Conservation (phyloP, 441 rosid genomes). For the Gossypium davidsonii region DNA sequence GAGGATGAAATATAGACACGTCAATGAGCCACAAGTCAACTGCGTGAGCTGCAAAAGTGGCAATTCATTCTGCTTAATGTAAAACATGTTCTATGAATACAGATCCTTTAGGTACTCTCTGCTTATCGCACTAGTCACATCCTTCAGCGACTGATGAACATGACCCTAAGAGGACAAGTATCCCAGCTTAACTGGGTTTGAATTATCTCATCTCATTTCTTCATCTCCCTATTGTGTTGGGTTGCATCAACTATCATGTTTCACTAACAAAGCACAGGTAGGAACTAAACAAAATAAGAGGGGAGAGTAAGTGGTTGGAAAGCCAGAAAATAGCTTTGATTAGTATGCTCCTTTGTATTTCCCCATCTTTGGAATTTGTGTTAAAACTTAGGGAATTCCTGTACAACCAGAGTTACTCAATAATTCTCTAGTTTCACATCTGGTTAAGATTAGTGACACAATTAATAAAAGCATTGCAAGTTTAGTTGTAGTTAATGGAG, state of each 20-base stretch:
- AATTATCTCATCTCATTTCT: not conserved
- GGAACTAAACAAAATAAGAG: not conserved
- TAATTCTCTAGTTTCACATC: not conserved
- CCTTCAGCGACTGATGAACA: constrained; percentile 68
- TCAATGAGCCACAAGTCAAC: not conserved
- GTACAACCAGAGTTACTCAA: not conserved
- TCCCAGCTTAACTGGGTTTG: not conserved
- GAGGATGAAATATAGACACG: not conserved
- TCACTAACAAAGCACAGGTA: not conserved
- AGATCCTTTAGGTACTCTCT: too few relatives aligned
- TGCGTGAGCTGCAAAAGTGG: not conserved
- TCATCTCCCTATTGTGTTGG: not conserved
- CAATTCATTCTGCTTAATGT: not conserved
- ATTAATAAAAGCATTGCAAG: not conserved
- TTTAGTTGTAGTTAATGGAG: not conserved
- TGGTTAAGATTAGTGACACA: not conserved
- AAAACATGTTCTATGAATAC: not conserved
- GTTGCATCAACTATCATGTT: constrained; percentile 3
- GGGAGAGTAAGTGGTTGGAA: not conserved
- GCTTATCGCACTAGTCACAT: constrained; percentile 33
- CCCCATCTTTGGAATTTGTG: not conserved
- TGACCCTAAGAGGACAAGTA: constrained; percentile 37
- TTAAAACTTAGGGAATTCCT: not conserved
- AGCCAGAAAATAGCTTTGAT: too few relatives aligned
- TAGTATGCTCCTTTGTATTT: too few relatives aligned